Base-by-base conservation (phyloP, 352 stramenopile genomes). In the Phytopythium boreale region DNA sequence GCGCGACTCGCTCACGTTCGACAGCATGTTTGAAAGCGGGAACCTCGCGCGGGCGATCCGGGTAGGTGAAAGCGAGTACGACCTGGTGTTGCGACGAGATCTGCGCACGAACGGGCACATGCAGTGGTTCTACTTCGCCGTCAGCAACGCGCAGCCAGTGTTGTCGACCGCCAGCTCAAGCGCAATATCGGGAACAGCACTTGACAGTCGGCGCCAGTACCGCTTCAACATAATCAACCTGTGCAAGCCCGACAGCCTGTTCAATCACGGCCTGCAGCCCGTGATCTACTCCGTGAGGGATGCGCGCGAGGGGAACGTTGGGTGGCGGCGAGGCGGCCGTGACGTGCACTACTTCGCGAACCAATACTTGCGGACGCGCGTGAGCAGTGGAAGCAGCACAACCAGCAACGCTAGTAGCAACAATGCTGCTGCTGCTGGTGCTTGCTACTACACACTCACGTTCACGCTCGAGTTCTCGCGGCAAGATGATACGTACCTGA, bases 61-160 rank as follows among this genome's bases (percentile, higher is more conserved):
- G 50, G 80, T 94, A 12, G 94, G 87, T 2, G 68, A 86, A 26
- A 79, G 63, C 36, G 88, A 98, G 56, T 98, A 98, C 67, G 94
- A 98, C 43, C 75, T 98, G 12, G 75, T 97, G 12, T 59, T 98
- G 17, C 77, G 90, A 5, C 68, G 77, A 0, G 95, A 98, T 69
- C 62, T 96, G 29, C 87, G 98, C 68, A 97, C 87, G 15, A 71
- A 56, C 0, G 80, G 87, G 0, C 80, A 97, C 58, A 96, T 80
- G 67, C 90, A 98, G 72, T 98, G 95, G 95, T 98, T 98, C 60
- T 98, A 98, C 64, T 98, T 98, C 68, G 80, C 79, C 3, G 71
- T 98, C n/a, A 85, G 76, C 53, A 97, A 97, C 59, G 73, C 86
- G 10, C 62, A 74, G 3, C n/a, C 50, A 22, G 5, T 14, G 26